Conservation (phyloP, 805 yeast genomes). For the Saturnispora zaruensis region DNA sequence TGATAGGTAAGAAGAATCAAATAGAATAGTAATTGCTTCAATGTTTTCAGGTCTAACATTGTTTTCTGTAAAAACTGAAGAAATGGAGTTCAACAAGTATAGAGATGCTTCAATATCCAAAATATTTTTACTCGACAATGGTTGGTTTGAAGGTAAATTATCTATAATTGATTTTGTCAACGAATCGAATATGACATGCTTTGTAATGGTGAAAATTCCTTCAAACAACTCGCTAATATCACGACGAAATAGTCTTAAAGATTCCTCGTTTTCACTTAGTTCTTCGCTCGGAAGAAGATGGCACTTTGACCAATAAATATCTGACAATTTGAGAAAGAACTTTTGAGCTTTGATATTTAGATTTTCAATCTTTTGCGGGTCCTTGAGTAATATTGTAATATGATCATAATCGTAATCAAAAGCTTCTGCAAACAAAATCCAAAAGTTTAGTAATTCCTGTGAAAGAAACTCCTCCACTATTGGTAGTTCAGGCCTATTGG, state of each 20-base stretch:
- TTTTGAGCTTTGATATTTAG: slow-evolving; percentile 28
- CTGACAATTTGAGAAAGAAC: slow-evolving; percentile 45
- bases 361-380: slow-evolving; percentile 22
- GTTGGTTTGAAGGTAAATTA: slow-evolving; percentile 16
- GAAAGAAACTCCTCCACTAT: slow-evolving; percentile 52
- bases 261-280: slow-evolving; percentile 32
- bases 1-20: slow-evolving; percentile 26
- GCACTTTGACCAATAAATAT: slow-evolving; percentile 61
- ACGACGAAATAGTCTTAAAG: slow-evolving; percentile 58
- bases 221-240: slow-evolving; percentile 77
- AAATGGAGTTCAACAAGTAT: slow-evolving; percentile 47
- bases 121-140: slow-evolving; percentile 14
- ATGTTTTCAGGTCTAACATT: slow-evolving; percentile 22
- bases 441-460: slow-evolving; percentile 49
- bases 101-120: slow-evolving; percentile 48
- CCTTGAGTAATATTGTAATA: slow-evolving; percentile 26
- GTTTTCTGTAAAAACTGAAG: slow-evolving; percentile 40
- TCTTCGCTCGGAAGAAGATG: slow-evolving; percentile 33
- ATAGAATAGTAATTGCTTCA: slow-evolving; percentile 18
- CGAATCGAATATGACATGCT: slow-evolving; percentile 38
- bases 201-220: slow-evolving; percentile 57
- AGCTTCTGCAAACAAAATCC: slow-evolving; percentile 59
- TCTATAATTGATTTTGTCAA: slow-evolving; percentile 32
- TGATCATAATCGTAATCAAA: slow-evolving; percentile 42
- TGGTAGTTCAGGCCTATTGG: slow-evolving; percentile 50